Conservation (phyloP, 805 yeast species). For the Hanseniaspora meyeri region DNA sequence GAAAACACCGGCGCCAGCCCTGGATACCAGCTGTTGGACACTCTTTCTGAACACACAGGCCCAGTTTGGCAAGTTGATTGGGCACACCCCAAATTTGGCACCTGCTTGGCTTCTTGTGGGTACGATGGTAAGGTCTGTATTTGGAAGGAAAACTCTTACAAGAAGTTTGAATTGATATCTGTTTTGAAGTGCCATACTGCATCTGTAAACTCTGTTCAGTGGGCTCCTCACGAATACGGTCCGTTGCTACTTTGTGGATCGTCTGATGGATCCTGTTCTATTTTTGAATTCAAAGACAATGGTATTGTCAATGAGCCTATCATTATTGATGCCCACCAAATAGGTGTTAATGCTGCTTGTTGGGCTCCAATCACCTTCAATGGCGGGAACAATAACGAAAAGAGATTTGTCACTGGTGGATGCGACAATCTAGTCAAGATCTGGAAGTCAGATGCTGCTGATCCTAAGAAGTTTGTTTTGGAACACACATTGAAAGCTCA, state of each 20-base stretch:
- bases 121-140: slow-evolving; percentile 89
- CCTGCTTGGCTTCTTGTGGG: slow-evolving; percentile 84
- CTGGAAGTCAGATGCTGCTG: slow-evolving; percentile 60
- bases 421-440: slow-evolving; percentile 87
- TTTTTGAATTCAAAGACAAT: slow-evolving; percentile 82
- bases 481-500: slow-evolving; percentile 81
- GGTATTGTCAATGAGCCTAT: slow-evolving; percentile 53
- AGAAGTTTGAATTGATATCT: slow-evolving; percentile 76
- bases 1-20: slow-evolving; percentile 23
- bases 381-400: slow-evolving; percentile 32
- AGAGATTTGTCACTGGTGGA: slow-evolving; percentile 87
- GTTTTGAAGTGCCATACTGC: slow-evolving; percentile 84
- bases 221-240: slow-evolving; percentile 98
- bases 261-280: slow-evolving; percentile 83
- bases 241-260: slow-evolving; percentile 83
- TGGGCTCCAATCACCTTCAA: slow-evolving; percentile 60
- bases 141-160: slow-evolving; percentile 72
- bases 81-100: slow-evolving; percentile 98
- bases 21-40: slow-evolving; percentile 44
- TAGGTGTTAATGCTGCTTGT: slow-evolving; percentile 87
- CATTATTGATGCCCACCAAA: slow-evolving; percentile 63
- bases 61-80: slow-evolving; percentile 98
- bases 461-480: slow-evolving; percentile 35
- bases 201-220: slow-evolving; percentile 81
- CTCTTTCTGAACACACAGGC: slow-evolving; percentile 87